Evolutionary conservation across 495 filamentous ascomycete genomes (phyloP), one percentile per base, ranked within the genome.

Genomic region (Umbilicaria muhlenbergii): DNA sequence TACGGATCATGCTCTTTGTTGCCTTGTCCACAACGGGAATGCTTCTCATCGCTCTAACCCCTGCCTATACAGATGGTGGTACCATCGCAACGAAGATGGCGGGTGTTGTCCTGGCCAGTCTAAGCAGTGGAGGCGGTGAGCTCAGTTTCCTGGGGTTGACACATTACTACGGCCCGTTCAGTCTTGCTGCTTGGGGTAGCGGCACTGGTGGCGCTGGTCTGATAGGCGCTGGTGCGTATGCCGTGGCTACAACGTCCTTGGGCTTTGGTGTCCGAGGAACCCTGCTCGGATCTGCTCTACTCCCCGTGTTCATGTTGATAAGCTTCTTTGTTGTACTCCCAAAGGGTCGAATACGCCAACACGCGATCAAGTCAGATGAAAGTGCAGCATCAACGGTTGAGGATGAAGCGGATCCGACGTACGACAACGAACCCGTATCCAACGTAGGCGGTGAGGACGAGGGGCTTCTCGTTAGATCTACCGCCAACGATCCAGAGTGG

Each of bases 201-300:
- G 91, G 91, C 0, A 96, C 91, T 0, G 91, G 91, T 3, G 91
- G 78, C 0, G 91, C 91, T 1, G 91, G 91, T 2, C 55, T 98
- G 49, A 62, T 88, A 5, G 91, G 91, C 1, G 83, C 88, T 7
- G 88, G 86, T 1, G 63, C 86, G 32, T 98, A 98, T 59, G 82
- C 86, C 24, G 45, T 92, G 17, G 71, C 86, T 21, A 95, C 87
- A 0, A 85, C 78, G n/a, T 77, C 75, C 46, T 45, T 92, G 11
- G 77, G 78, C 0, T 68, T 91, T 44, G 76, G 69, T 33, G 79
- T 89, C 18, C 74, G 69, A 52, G 66, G 61, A 14, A 88, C 80
- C 32, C 63, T 98, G 42, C 59, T 93, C 38, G 72, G 73, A 2
- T 86, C 81, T 34, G 82, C 88, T 0, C 76, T 75, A 45, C 62